Evolutionary conservation across 495 filamentous ascomycete species (phyloP).

Genomic region (Barbatosphaeria neglecta): DNA sequence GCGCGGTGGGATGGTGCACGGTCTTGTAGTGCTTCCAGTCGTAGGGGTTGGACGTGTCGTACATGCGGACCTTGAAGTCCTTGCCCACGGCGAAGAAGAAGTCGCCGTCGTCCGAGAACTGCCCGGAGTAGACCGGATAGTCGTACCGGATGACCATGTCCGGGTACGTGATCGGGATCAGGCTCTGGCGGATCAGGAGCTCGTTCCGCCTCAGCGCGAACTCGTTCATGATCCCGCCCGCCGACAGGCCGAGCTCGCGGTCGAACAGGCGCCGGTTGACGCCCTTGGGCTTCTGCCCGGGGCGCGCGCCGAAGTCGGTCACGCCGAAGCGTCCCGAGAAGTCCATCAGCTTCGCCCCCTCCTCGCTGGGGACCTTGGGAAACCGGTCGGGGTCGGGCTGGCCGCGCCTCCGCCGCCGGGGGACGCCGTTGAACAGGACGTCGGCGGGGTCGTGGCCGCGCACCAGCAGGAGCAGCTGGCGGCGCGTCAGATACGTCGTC

Average conservation of each 20-base stretch:
- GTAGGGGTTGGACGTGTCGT: conserved; percentile 93
- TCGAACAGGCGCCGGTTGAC: conserved; percentile 60
- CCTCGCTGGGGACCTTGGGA: conserved; percentile 67
- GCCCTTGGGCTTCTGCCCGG: conserved; percentile 39
- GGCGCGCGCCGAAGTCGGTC: conserved; percentile 37
- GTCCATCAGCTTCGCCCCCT: conserved; percentile 65
- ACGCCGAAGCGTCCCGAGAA: conserved; percentile 67
- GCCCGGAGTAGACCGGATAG: conserved; percentile 80
- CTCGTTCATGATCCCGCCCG: conserved; percentile 6
- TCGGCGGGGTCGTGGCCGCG: conserved; percentile 27
- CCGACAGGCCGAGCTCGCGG: conserved; percentile 61
- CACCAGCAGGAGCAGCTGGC: conserved; percentile 40
- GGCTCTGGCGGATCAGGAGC: conserved; percentile 50
- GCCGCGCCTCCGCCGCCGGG: conserved; percentile 18
- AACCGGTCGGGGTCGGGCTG: conserved; percentile 36
- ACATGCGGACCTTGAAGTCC: conserved; percentile 91
- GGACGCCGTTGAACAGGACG: conserved; percentile 19
- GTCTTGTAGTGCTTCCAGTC: conserved; percentile 95
- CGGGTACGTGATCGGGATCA: conserved; percentile 61
- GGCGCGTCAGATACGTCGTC: conserved; percentile 19
- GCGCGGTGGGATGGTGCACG: conserved; percentile 69
- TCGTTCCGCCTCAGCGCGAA: conserved; percentile 43
- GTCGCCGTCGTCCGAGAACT: conserved; percentile 93
- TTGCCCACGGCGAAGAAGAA: conserved; percentile 95
- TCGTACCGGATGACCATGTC: conserved; percentile 85